Evolutionary conservation across 495 filamentous ascomycete species (phyloP).

Genomic region (Penicillium longicatenatum): DNA sequence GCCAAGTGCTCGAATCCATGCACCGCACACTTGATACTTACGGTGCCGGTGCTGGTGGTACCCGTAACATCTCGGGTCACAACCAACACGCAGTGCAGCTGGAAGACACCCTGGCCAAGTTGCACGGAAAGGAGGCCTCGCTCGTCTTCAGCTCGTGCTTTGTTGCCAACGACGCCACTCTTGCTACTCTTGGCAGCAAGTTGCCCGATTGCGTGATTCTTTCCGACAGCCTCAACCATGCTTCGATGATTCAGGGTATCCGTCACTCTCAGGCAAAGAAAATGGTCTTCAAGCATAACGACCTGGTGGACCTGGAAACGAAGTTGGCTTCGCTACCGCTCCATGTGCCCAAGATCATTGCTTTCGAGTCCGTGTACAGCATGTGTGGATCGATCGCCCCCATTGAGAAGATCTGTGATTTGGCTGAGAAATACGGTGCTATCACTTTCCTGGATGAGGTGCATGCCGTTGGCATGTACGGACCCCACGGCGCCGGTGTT

Average conservation of each 20-base stretch:
- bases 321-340: slow-evolving; percentile 87
- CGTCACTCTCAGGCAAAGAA: slow-evolving; percentile 95
- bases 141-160: slow-evolving; percentile 97
- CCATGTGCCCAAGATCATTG: slow-evolving; percentile 92
- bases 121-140: slow-evolving; percentile 89
- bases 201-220: slow-evolving; percentile 94
- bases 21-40: slow-evolving; percentile 93
- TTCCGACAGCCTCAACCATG: slow-evolving; percentile 94
- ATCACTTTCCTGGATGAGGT: slow-evolving; percentile 98
- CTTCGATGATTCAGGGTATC: slow-evolving; percentile 99
- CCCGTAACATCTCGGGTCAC: slow-evolving; percentile 96
- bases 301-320: slow-evolving; percentile 81
- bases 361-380: slow-evolving; percentile 97
- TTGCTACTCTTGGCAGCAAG: slow-evolving; percentile 94
- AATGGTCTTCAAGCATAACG: slow-evolving; percentile 98
- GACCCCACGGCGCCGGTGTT: slow-evolving; percentile 92
- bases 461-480: slow-evolving; percentile 98
- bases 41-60: slow-evolving; percentile 93
- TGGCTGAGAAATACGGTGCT: slow-evolving; percentile 96
- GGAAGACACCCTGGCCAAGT: slow-evolving; percentile 80
- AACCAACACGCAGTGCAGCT: slow-evolving; percentile 90
- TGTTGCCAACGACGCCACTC: slow-evolving; percentile 96
- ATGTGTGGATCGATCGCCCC: slow-evolving; percentile 98
- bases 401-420: slow-evolving; percentile 91
- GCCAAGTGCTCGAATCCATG: slow-evolving; percentile 84